Percentiles rank a stretch among this genome's conserved stretches.
phyloP scores from a whole-genome alignment of 1,284 basidiomycete genomes.

The Apiotrichum mycotoxinovorans region DNA sequence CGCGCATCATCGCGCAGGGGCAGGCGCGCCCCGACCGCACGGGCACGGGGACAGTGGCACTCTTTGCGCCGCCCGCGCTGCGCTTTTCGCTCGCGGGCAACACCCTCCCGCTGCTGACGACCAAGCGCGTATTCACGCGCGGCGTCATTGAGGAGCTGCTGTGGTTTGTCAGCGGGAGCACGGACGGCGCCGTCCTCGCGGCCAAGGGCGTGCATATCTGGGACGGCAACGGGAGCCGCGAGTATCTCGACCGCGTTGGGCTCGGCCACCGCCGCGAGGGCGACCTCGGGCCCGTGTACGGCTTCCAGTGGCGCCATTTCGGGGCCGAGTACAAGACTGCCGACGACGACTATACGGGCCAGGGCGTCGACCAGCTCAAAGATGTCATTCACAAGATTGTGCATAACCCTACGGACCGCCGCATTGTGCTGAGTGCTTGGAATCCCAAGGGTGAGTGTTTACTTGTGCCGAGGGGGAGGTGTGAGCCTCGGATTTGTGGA shows the following conservation, averaged over 20 bases:
- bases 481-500: too few relatives aligned
- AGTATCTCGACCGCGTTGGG: slow-evolving; percentile 80
- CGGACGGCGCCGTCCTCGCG: slow-evolving; percentile 74
- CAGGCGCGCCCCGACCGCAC: slow-evolving; percentile 80
- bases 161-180: slow-evolving; percentile 87
- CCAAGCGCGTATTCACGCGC: slow-evolving; percentile 87
- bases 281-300: slow-evolving; percentile 94
- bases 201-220: slow-evolving; percentile 91
- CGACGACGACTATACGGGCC: slow-evolving; percentile 74
- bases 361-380: slow-evolving; percentile 89
- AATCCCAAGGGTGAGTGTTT: slow-evolving; percentile 82
- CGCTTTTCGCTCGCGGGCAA: slow-evolving; percentile 75
- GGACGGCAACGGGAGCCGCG: slow-evolving; percentile 91
- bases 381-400: slow-evolving; percentile 90
- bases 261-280: slow-evolving; percentile 80
- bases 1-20: slow-evolving; percentile 67
- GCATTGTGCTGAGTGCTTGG: slow-evolving; percentile 97
- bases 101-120: slow-evolving; percentile 84
- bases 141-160: slow-evolving; percentile 92
- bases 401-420: slow-evolving; percentile 85
- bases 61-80: slow-evolving; percentile 83
- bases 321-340: slow-evolving; percentile 83
- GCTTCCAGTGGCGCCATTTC: slow-evolving; percentile 98
- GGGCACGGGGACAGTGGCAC: slow-evolving; percentile 82
- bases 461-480: background rate